Evolutionary conservation across 78 protist species (phyloP), one percentile per base, ranked within the genome.

Genomic region (Chrysochromulina parva): DNA sequence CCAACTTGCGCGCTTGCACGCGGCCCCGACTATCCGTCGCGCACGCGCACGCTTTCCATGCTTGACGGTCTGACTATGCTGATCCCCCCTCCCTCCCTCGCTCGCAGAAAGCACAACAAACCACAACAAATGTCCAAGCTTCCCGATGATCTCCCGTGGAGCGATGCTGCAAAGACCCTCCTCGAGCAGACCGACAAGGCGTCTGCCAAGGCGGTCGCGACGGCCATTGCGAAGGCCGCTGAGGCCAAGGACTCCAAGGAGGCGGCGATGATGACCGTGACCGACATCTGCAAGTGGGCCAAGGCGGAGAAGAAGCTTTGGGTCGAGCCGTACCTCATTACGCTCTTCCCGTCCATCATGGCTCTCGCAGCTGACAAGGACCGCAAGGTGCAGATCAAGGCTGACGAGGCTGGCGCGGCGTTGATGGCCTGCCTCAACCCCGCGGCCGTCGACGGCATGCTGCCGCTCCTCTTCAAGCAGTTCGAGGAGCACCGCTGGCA

Each of bases 401-500:
- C 82, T 3, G 82, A 74, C 28, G 55, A 28, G 82, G 82, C 82
- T 24, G 82, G 82, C n/a, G 57, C 17, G 22, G 82, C 82, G 9
- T 4, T 74, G 82, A 74, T 74, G 82, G 57, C 9, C 24, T 2
- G 55, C 6, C 82, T 74, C 82, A 28, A 74, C 82, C 82, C 82
- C 3, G 26, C 48, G 14, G 82, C 82, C 26, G 82, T 74, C n/a
- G 82, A 74, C 55, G 82, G 28, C 58, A 48, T 48, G 82, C 66
- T 81, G 67, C 59, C 87, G 28, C 62, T 81, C 66, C 59, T 81
- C 65, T 55, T 22, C 59, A 55, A 52, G 87, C 50, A 55, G 47
- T 81, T 55, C 65, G 87, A 81, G 67, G 65, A 52, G 87, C 87
- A 81, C 87, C 16, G 65, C 20, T 55, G 87, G 65, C 87, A 81